These are phyloP conservation scores for Aspergillus ellipticus DNA, from an alignment of 495 filamentous ascomycete genomes.

Conservation along the genomic window DNA sequence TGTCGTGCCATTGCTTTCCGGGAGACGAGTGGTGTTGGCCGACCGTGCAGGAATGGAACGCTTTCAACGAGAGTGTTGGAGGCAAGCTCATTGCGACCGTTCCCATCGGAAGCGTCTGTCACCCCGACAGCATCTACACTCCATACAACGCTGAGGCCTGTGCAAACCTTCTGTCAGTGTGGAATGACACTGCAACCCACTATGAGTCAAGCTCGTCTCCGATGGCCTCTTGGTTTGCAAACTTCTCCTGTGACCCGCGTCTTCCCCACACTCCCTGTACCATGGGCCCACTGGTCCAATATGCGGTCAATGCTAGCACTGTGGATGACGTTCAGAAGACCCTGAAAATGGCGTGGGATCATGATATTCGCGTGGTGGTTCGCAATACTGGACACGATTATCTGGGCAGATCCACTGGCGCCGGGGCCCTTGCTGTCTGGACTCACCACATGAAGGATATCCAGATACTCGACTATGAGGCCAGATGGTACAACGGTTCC, in stretches of 20 bases:
- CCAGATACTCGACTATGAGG: slow-evolving; percentile 25
- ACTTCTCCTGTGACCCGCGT: slow-evolving; percentile 49
- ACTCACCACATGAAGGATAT: slow-evolving; percentile 50
- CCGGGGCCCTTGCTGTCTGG: slow-evolving; percentile 50
- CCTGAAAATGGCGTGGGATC: slow-evolving; percentile 45
- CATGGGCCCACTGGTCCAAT: slow-evolving; percentile 47
- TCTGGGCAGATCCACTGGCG: slow-evolving; percentile 51
- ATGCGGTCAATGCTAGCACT: slow-evolving; percentile 34
- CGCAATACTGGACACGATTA: slow-evolving; percentile 59
- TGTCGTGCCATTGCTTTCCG: too few species aligned
- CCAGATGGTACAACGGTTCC: slow-evolving; percentile 36
- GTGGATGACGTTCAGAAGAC: slow-evolving; percentile 9
- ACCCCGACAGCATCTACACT: neutral
- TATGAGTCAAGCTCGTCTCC: slow-evolving; percentile 30
- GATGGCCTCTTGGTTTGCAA: slow-evolving; percentile 43
- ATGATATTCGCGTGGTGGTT: slow-evolving; percentile 57
- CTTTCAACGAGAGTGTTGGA: neutral
- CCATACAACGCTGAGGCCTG: slow-evolving; percentile 27
- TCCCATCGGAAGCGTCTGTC: neutral
- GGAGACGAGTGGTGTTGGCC: neutral
- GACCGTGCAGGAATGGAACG: neutral
- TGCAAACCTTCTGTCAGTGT: slow-evolving; percentile 18
- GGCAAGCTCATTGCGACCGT: neutral
- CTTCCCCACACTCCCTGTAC: slow-evolving; percentile 41
- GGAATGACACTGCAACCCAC: slow-evolving; percentile 22